Evolutionary conservation across 306 rosid species (phyloP).

Genomic region (Casuarina cunninghamiana): DNA sequence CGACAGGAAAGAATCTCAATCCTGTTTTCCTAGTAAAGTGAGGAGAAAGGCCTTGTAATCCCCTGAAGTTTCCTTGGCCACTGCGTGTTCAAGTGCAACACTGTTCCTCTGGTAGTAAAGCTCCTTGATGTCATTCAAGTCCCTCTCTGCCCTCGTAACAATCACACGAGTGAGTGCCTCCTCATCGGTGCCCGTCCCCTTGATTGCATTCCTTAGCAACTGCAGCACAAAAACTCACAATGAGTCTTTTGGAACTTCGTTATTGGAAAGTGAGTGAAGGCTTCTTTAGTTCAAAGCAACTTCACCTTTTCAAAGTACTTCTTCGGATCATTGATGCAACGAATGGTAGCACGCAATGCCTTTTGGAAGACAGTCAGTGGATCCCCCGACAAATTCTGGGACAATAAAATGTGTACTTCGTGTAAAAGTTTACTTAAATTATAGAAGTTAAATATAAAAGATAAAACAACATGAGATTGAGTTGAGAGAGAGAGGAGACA

Average conservation of each 20-base stretch:
- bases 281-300: too few species aligned
- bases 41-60: conserved; percentile 44
- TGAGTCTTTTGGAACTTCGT: background rate
- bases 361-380: conserved; percentile 34
- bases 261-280: too few species aligned
- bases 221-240: background rate
- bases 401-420: too few species aligned
- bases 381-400: conserved; percentile 34
- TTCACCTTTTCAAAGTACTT: conserved; percentile 50
- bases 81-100: conserved; percentile 28
- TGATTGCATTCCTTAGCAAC: conserved; percentile 25
- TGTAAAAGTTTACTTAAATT: too few species aligned
- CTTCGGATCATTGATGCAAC: conserved; percentile 44
- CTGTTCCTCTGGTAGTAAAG: conserved; percentile 40
- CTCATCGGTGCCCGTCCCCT: conserved; percentile 33
- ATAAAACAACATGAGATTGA: background rate
- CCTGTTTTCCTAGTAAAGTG: conserved; percentile 39
- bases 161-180: conserved; percentile 51
- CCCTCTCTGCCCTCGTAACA: conserved; percentile 51
- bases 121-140: conserved; percentile 46
- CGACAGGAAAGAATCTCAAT: conserved; percentile 17
- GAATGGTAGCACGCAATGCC: conserved; percentile 36
- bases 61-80: conserved; percentile 41
- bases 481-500: background rate
- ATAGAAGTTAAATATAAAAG: too few species aligned